Evolutionary conservation across 1,284 basidiomycete species (phyloP).

Genomic region (Abortiporus biennis): DNA sequence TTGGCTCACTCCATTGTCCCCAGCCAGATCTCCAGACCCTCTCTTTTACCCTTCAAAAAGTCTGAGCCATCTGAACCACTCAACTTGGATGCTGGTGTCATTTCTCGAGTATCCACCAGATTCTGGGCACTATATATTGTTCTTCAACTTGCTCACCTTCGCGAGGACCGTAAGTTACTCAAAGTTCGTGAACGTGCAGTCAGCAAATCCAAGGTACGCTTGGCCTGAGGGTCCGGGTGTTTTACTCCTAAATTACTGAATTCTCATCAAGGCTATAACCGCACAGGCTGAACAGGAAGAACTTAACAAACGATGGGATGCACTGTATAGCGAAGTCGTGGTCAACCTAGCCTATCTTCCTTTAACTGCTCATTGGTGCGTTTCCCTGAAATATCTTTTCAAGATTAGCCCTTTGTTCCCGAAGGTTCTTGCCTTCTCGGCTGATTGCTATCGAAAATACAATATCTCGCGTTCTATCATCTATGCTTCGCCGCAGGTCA

Average conservation of each 20-base stretch:
- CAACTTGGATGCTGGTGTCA: slow-evolving; percentile 37
- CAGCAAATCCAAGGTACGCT: slow-evolving; percentile 44
- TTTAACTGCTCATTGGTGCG: slow-evolving; percentile 78
- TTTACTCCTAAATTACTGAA: neutral
- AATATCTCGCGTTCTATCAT: neutral
- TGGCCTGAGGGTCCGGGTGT: neutral
- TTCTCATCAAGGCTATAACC: slow-evolving; percentile 23
- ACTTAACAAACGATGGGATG: slow-evolving; percentile 54
- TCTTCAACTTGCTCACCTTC: slow-evolving; percentile 66
- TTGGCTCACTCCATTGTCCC: slow-evolving; percentile 59
- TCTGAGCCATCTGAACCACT: slow-evolving; percentile 19
- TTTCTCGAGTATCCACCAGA: slow-evolving; percentile 62
- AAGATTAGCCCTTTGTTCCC: slow-evolving; percentile 1
- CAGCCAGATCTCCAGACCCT: slow-evolving; percentile 35
- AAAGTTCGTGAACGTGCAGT: slow-evolving; percentile 47
- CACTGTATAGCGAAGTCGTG: slow-evolving; percentile 68
- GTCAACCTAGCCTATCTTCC: slow-evolving; percentile 76
- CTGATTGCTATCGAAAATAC: neutral
- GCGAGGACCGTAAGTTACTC: slow-evolving; percentile 59
- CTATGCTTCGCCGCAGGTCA: neutral
- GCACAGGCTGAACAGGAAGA: slow-evolving; percentile 48
- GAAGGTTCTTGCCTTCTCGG: neutral
- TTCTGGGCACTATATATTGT: slow-evolving; percentile 74
- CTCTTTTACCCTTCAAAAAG: slow-evolving; percentile 22
- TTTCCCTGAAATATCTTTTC: slow-evolving; percentile 9